Evolutionary conservation across 257 asterid genomes (phyloP), one percentile per base, ranked within the genome.

Genomic region (Verbascum thapsus): DNA sequence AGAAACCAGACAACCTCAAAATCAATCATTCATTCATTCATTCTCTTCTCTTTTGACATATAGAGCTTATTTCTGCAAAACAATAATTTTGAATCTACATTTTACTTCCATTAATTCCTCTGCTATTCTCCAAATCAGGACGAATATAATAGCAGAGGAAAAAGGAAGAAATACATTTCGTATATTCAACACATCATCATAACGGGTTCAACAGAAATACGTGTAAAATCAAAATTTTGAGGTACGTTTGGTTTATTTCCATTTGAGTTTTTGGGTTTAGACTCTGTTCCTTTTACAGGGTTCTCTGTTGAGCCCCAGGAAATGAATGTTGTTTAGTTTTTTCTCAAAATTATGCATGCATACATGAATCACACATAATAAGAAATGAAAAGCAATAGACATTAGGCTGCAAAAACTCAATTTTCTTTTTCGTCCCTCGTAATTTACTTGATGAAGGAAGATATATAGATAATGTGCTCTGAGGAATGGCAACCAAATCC

Each of bases 71-170:
- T 64, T 48, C 40, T 59, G 35, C 68, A 58, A 49, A 58, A 18
- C 16, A 19, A 39, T 50, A 10, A 12, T 61, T 16, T 7, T 5
- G n/a, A 16, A 32, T 40, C 23, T 5, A 10, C 62, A 52, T 48
- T 70, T 64, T 61, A 47, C 73, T 70, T 62, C 61, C 72, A 18
- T 72, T 42, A 22, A 63, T 61, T 68, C 75, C 78, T 71, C 77
- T 76, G 80, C 79, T 59, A 5, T 22, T 68, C 68, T 37, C 34
- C 15, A 39, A 22, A 49, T n/a, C 26, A 11, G 13, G 16, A 51
- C 40, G 42, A 4, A 43, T 1, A 34, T 18, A 17, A 10, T 18
- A 19, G 63, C 78, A 76, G 73, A 72, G 73, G 72, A 61, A 35
- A 51, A 26, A 48, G 37, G 15, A 19, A 54, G 12, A 52, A 20